phyloP scores from a whole-genome alignment of 2,329 filamentous ascomycete species.

The Fusarium lateritium region DNA sequence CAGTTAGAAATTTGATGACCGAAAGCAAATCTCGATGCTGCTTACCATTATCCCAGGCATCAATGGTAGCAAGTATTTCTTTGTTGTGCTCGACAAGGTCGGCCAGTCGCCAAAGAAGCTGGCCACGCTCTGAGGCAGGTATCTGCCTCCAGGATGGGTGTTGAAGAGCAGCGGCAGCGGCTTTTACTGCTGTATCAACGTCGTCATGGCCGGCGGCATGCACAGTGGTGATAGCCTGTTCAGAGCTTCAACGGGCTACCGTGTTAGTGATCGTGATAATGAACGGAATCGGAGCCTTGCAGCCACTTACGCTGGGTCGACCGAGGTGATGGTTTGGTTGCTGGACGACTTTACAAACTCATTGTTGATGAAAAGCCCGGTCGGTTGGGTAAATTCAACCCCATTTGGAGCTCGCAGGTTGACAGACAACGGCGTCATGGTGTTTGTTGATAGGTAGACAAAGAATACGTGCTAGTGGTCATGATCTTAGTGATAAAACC shows the following conservation, averaged over 20 bases:
- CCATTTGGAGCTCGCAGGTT: constrained; percentile 49
- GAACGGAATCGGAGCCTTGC: accelerated
- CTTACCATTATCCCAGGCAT: constrained; percentile 82
- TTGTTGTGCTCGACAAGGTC: constrained; percentile 77
- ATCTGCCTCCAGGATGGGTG: constrained; percentile 76
- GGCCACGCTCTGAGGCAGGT: constrained; percentile 74
- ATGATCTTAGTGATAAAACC: too few species aligned
- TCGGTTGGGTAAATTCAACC: constrained; percentile 48
- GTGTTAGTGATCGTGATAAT: too few species aligned
- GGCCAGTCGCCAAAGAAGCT: constrained; percentile 77
- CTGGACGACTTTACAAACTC: constrained; percentile 51
- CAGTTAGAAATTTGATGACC: too few species aligned
- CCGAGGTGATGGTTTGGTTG: constrained; percentile 48
- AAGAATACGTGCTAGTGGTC: too few species aligned
- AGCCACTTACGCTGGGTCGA: constrained; percentile 52
- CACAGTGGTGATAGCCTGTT: constrained; percentile 75
- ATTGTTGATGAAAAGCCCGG: constrained; percentile 49
- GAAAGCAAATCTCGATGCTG: too few species aligned
- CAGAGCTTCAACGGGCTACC: constrained; percentile 52
- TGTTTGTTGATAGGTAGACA: not conserved
- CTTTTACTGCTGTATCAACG: constrained; percentile 75
- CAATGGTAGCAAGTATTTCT: constrained; percentile 63
- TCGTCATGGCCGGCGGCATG: constrained; percentile 75
- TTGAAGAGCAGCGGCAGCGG: constrained; percentile 75
- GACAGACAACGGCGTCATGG: constrained; percentile 43